Evolutionary conservation across 208 protist genomes (phyloP), one percentile per base, ranked within the genome.

Genomic region (Leishmania tropica): DNA sequence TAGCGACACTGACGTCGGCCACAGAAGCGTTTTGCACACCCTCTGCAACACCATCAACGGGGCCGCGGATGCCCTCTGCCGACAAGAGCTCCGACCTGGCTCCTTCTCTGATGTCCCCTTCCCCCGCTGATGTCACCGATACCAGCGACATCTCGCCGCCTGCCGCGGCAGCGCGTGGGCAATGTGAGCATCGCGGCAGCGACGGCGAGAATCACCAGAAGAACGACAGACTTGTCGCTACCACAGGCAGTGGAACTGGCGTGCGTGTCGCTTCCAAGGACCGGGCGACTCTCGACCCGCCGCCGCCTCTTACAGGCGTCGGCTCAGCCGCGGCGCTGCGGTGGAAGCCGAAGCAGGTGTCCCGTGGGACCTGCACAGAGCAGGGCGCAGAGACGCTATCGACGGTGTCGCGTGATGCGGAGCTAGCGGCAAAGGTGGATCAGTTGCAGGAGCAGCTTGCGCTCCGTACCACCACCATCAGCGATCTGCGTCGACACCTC

Each of bases 401-500:
- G 76, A 17, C 48, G 40, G 45, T 53, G 42, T 19, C 31, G 47
- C 78, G 75, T n/a, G 84, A 87, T 17, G 65, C n/a, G 21, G 74
- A 85, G 45, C 62, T 84, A 40, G 37, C 51, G 51, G 75, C 72
- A 40, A 68, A 78, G 42, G 70, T 92, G 35, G 75, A 86, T 54
- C 87, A 89, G 24, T 56, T 83, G 65, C 85, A 90, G 31, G 90
- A 93, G 77, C 84, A 92, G 73, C 83, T 93, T 0, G 73, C 78
- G 6, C 85, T 93, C 40, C 90, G 89, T 80, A 77, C 84, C 68
- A 85, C 87, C 42, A 78, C 88, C n/a, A 86, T 92, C 74, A 83
- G 76, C 19, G 90, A 94, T 79, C 80, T 96, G 47, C 92, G 92
- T 35, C 88, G 83, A 3, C 82, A 89, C 77, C 78, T 94, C 21